A percentile compares a stretch with the other conserved stretches of the same genome.
phyloP scores from a whole-genome alignment of 208 protist genomes.

The Crithidia fasciculata region DNA sequence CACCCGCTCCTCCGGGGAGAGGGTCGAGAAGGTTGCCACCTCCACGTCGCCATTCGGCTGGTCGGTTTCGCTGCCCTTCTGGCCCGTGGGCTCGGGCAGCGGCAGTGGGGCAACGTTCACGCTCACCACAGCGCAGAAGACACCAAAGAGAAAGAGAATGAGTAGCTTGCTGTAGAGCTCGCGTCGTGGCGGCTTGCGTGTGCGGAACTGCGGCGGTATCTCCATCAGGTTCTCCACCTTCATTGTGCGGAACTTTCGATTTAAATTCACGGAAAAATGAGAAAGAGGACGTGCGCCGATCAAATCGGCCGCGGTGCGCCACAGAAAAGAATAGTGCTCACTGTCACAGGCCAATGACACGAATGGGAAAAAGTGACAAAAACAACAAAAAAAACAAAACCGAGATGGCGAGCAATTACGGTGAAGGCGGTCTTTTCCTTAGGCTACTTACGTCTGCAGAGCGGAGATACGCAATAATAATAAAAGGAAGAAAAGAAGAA shows the following conservation, averaged over 20 bases:
- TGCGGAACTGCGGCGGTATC: slow-evolving; percentile 15
- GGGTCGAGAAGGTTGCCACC: slow-evolving; percentile 9
- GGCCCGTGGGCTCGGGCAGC: slow-evolving; percentile 41
- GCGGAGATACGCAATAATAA: too few relatives aligned
- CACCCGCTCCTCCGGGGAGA: slow-evolving; percentile 19
- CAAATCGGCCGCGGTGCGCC: too few relatives aligned
- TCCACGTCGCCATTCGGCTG: slow-evolving; percentile 28
- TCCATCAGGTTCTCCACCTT: slow-evolving; percentile 4
- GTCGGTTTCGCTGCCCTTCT: slow-evolving; percentile 27
- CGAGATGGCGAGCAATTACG: too few relatives aligned
- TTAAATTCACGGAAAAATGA: background rate
- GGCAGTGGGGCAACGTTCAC: slow-evolving; percentile 17
- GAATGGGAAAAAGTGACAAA: too few relatives aligned
- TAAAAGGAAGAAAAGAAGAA: too few relatives aligned
- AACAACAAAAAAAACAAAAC: too few relatives aligned
- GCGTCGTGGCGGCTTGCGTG: slow-evolving; percentile 10
- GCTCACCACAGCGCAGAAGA: slow-evolving; percentile 18
- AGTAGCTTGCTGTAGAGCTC: slow-evolving; percentile 18
- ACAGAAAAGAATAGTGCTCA: too few relatives aligned
- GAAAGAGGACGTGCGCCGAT: too few relatives aligned
- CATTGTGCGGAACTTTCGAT: background rate
- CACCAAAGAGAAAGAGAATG: slow-evolving; percentile 11
- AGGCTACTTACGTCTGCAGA: too few relatives aligned
- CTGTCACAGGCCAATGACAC: too few relatives aligned
- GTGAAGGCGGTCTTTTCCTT: too few relatives aligned